Evolutionary conservation across 2,329 filamentous ascomycete genomes (phyloP), one percentile per base, ranked within the genome.

Genomic region (Penicillium digitatum): DNA sequence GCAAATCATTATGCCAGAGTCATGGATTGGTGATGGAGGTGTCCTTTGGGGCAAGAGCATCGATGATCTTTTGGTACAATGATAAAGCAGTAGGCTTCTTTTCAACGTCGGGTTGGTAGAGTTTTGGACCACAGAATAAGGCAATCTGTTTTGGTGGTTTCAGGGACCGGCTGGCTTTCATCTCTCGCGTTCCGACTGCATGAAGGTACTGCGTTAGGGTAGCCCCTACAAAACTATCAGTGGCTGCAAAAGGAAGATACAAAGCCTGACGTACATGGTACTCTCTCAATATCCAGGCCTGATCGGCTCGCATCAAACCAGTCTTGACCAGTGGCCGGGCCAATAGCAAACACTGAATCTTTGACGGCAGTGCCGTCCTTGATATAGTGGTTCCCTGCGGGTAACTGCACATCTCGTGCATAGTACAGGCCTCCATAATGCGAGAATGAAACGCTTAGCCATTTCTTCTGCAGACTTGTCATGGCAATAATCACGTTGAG

Each of bases 1-100:
- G 64, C 22, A 70, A 53, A 61, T 69, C 63, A 55, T 66, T 59
- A 54, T 69, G 66, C 65, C 67, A 72, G 47, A 70, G 59, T 52
- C 49, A 56, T 2, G 64, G 61, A 2, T 31, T 64, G 29, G 54
- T 63, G 16, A 63, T 62, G 16, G 57, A 34, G 38, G 55, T 54
- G 38, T 66, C 58, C 18, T 63, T 62, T 35, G 66, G 66, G 39
- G 66, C 60, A 52, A 69, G 61, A 32, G 51, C 37, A 49, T 62
- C 55, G 22, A 65, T 18, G 24, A 68, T 51, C 47, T 66, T 52
- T 61, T 20, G 58, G 54, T 69, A 68, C 37, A 55, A 62, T 54
- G 52, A 26, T 51, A 69, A 31, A 40, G 63, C 64, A 52, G 52
- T 58, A 20, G 65, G 14, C 42, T 70, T 70, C 54, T 66, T 66